These are phyloP conservation scores for Stenocarpella maydis DNA, from an alignment of 2,329 filamentous ascomycete genomes.

Conservation along the genomic window DNA sequence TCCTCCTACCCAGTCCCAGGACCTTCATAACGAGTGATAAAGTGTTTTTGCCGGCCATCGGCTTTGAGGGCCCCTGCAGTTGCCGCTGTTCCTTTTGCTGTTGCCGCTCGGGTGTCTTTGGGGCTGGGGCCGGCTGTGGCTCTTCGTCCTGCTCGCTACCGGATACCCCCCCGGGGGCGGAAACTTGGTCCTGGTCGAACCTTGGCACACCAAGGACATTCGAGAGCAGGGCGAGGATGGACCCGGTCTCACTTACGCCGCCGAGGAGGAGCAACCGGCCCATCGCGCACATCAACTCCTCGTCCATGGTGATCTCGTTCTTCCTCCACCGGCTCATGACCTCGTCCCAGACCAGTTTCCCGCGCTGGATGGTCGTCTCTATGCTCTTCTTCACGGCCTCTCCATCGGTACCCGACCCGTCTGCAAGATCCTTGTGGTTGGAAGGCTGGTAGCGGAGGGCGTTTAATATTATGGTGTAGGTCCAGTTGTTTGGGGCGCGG, in stretches of 20 bases:
- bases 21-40: slow-evolving; percentile 76
- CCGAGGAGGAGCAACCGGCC: slow-evolving; percentile 77
- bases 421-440: slow-evolving; percentile 43
- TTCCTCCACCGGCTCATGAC: slow-evolving; percentile 78
- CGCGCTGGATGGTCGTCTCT: slow-evolving; percentile 67
- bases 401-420: slow-evolving; percentile 42
- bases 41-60: slow-evolving; percentile 55
- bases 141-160: not conserved
- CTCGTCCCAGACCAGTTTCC: slow-evolving; percentile 81
- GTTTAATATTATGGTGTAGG: slow-evolving; percentile 85
- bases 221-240: slow-evolving; percentile 78
- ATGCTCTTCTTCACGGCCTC: slow-evolving; percentile 43
- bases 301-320: slow-evolving; percentile 77
- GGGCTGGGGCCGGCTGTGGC: not conserved
- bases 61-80: slow-evolving; percentile 3
- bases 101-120: not conserved
- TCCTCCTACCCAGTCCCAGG: slow-evolving; percentile 66
- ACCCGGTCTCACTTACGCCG: slow-evolving; percentile 69
- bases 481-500: slow-evolving; percentile 72
- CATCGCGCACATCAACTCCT: slow-evolving; percentile 82
- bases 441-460: slow-evolving; percentile 66
- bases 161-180: slow-evolving; percentile 44
- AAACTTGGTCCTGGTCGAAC: slow-evolving; percentile 38
- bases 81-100: not conserved
- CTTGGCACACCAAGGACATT: slow-evolving; percentile 82